Base-by-base conservation (phyloP, 495 filamentous ascomycete genomes). In the Bombardia bombarda region DNA sequence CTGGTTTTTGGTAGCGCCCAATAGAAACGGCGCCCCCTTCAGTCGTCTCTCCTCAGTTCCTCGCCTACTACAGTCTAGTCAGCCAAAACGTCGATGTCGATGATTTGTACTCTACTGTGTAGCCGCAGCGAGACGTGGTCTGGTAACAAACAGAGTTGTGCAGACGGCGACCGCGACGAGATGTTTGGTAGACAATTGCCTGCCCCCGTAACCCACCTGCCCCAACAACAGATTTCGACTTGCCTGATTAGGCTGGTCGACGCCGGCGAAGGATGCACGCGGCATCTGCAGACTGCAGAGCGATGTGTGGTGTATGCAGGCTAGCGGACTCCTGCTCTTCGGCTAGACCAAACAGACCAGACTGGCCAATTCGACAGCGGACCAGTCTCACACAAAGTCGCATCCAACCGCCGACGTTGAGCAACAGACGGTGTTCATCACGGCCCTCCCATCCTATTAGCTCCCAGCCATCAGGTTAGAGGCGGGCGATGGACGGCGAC, bases 191-290 rank as follows among this genome's bases (percentile, higher is more conserved):
- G 12, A 28, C 12, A 28, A 28, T 28, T 28, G 7, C 25, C 6
- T 12, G 6, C 12, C 25, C 25, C 25, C 12, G 12, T 7, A 28
- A 12, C 25, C 25, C 6, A 28, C n/a, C n/a, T n/a, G n/a, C n/a
- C n/a, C n/a, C 25, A 28, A 12, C 25, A 28, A 28, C 20, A 24
- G 20, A 8, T 14, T n/a, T n/a, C n/a, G n/a, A n/a, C 45, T 43
- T 42, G 39, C 46, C 50, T 19, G 36, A 47, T 49, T 48, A 32
- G 50, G 50, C 43, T 47, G 50, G 43, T 48, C 38, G 37, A 26
- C 33, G 20, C 13, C 13, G 24, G 14, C 18, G 25, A 38, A 17
- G 22, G 18, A 26, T 25, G 34, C 38, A 40, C 26, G 46, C 32
- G 47, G 39, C 30, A 40, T 25, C 33, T 50, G 47, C 51, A 46